Base-by-base conservation (phyloP, 2,329 filamentous ascomycete genomes). In the Macrophomina pseudophaseolina region DNA sequence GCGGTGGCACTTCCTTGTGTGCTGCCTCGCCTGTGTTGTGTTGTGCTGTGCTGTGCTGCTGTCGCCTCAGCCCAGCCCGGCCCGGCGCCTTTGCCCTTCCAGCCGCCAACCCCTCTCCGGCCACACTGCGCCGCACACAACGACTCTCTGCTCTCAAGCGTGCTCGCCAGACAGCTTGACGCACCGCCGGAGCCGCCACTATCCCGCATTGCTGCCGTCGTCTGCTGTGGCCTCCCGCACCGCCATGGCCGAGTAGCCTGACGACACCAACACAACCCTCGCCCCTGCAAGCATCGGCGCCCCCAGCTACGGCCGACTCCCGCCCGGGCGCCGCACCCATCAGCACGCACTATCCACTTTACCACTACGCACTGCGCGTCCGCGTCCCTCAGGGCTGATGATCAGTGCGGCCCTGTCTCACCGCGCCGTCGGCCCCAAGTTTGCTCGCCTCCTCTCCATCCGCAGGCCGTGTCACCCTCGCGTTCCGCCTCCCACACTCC, bases 381-480 rank as follows among this genome's bases (percentile, higher is more conserved):
- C 30, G 56, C 56, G 30, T 33, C 38, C 56, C 40, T 54, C 49
- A 46, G 64, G 51, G 53, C 53, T 54, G 54, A 60, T 66, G 64
- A 66, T 66, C 64, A 62, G 64, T 66, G 64, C 64, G 56, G 64
- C 11, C 64, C 38, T 46, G 56, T 66, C 64, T 64, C 62, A 62
- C 64, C 56, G 64, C 58, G 53, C 53, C 40, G 52, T 23, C 53
- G 64, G 42, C 53, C 64, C 58, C 64, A 63, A 62, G 51, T 70
- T 67, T 69, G 60, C 48, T 58, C 52, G 58, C 64, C 49, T 33
- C 48, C 51, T 35, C 67, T 42, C 68, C 63, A 38, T 49, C 65
- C 69, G 69, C 68, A 66, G 64, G 68, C 69, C 71, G 69, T 70
- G 67, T 70, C 64, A 56, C 66, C 60, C 66, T 71, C 69, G 72